Conservation (phyloP, 2,329 filamentous ascomycete species). For the Dactylellina sp. region DNA sequence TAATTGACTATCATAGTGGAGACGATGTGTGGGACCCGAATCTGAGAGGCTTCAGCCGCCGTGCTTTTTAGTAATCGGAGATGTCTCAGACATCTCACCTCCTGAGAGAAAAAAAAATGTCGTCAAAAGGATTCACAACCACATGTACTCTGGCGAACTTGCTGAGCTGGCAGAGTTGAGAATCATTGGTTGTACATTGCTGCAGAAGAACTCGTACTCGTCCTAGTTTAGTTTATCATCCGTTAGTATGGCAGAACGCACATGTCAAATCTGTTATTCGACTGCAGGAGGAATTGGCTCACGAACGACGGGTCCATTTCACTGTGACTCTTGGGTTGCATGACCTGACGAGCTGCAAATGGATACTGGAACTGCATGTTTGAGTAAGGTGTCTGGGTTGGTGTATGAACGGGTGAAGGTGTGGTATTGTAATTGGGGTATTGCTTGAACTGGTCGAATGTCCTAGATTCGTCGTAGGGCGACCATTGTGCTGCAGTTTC, state of each 20-base stretch:
- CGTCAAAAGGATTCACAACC: slow-evolving; percentile 34
- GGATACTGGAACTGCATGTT: slow-evolving; percentile 52
- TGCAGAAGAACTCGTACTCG: slow-evolving; percentile 56
- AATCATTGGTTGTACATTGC: slow-evolving; percentile 56
- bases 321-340: slow-evolving; percentile 49
- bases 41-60: slow-evolving; percentile 34
- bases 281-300: slow-evolving; percentile 44
- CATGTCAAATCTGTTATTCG: slow-evolving; percentile 8
- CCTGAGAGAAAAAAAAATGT: slow-evolving; percentile 18
- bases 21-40: slow-evolving; percentile 38
- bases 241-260: slow-evolving; percentile 30
- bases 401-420: slow-evolving; percentile 45
- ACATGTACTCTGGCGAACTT: slow-evolving; percentile 54
- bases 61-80: slow-evolving; percentile 54
- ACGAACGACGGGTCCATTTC: slow-evolving; percentile 57
- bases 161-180: slow-evolving; percentile 45
- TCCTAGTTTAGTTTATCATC: slow-evolving; percentile 34
- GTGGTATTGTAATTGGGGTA: slow-evolving; percentile 51
- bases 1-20: slow-evolving; percentile 44
- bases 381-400: slow-evolving; percentile 41
- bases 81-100: slow-evolving; percentile 57
- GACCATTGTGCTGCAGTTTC: slow-evolving; percentile 53
- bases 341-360: slow-evolving; percentile 53
- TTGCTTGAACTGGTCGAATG: slow-evolving; percentile 54
- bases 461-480: slow-evolving; percentile 50